These are phyloP conservation scores for Pezicula carpinea DNA, from an alignment of 2,329 filamentous ascomycete species.

Conservation along the genomic window DNA sequence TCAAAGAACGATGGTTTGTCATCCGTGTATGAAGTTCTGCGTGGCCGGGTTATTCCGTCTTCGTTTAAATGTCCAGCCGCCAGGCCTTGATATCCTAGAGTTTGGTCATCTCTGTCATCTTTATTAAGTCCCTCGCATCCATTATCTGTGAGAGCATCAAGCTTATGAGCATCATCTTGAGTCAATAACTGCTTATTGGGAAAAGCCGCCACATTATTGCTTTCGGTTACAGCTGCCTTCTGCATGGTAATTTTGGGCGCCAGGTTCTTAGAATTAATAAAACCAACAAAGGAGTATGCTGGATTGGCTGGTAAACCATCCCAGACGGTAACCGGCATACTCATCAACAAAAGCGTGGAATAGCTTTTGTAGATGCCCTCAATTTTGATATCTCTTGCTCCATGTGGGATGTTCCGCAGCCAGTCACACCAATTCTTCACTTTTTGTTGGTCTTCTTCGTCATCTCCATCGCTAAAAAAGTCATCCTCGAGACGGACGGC, in stretches of 20 bases:
- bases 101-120: too few species aligned
- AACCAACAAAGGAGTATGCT: slow-evolving; percentile 9
- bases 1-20: too few species aligned
- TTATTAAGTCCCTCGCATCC: too few species aligned
- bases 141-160: too few species aligned
- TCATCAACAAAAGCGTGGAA: slow-evolving; percentile 7
- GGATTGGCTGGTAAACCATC: slow-evolving; percentile 6
- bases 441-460: background rate
- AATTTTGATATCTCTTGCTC: slow-evolving; percentile 1
- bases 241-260: background rate
- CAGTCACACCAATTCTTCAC: slow-evolving; percentile 5
- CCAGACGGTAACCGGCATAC: slow-evolving; percentile 7
- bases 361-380: slow-evolving; percentile 8
- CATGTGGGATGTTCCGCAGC: background rate
- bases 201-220: too few species aligned
- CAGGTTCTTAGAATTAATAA: slow-evolving; percentile 5
- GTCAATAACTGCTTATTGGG: too few species aligned
- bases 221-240: background rate
- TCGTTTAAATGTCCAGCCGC: too few species aligned
- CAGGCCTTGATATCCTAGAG: too few species aligned
- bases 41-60: too few species aligned
- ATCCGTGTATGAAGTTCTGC: too few species aligned
- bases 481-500: slow-evolving; percentile 7
- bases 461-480: background rate
- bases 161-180: too few species aligned